Conservation (phyloP, 345 rosid genomes). For the Excoecaria agallocha region DNA sequence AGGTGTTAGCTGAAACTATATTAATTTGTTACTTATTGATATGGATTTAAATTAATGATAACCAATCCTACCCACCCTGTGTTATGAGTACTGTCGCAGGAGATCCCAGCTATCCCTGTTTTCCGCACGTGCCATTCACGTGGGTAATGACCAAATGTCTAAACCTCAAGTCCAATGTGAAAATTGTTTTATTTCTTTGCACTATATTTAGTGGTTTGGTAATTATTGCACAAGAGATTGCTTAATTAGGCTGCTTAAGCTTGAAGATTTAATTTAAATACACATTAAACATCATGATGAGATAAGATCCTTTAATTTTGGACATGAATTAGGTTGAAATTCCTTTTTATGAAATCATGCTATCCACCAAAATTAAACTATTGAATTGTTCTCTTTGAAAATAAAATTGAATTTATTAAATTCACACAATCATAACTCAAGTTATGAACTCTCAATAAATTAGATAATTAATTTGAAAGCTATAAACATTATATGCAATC, state of each 20-base stretch:
- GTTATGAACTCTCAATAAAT: too few relatives aligned
- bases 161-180: neutral
- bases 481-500: too few relatives aligned
- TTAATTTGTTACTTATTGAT: neutral
- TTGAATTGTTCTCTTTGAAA: neutral
- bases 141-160: neutral
- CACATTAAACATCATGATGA: slow-evolving; percentile 7
- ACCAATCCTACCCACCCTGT: slow-evolving; percentile 7
- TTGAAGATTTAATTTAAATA: slow-evolving; percentile 5
- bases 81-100: slow-evolving; percentile 13
- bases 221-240: slow-evolving; percentile 5
- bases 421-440: neutral
- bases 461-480: too few relatives aligned
- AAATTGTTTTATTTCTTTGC: neutral
- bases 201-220: neutral
- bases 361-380: neutral
- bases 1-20: slow-evolving; percentile 26
- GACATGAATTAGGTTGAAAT: neutral
- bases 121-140: slow-evolving; percentile 9
- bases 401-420: neutral
- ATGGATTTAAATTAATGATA: neutral
- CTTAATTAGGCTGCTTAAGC: slow-evolving; percentile 8
- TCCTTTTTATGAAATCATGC: slow-evolving; percentile 3
- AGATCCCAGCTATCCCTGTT: neutral
- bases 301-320: neutral